These are phyloP conservation scores for Colletotrichum abscissum DNA, from an alignment of 2,329 filamentous ascomycete genomes.

Conservation along the genomic window DNA sequence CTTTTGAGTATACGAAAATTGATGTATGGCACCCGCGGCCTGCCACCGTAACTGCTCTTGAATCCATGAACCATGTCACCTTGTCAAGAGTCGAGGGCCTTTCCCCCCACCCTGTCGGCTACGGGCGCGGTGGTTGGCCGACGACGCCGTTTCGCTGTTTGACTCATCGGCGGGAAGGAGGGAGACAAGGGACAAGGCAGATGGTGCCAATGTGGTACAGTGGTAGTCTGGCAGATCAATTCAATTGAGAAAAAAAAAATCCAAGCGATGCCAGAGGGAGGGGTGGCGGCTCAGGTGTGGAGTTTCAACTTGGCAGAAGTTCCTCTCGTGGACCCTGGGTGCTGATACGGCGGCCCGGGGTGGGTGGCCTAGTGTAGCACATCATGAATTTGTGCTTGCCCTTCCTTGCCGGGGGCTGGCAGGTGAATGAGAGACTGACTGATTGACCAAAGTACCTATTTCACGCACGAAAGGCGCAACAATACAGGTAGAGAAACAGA, in stretches of 20 bases:
- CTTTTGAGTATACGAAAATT: not conserved
- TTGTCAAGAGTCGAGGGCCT: not conserved
- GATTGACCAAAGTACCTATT: not conserved
- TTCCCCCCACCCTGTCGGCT: not conserved
- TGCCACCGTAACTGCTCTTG: not conserved
- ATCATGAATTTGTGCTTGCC: not conserved
- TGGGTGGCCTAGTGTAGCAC: not conserved
- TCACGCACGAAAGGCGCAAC: not conserved
- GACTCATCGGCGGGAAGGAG: constrained; percentile 23
- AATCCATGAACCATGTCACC: not conserved
- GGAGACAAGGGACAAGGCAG: not conserved
- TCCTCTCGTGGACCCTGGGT: constrained; percentile 26
- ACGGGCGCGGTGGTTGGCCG: constrained; percentile 12
- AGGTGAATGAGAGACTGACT: not conserved
- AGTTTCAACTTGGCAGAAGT: constrained; percentile 33
- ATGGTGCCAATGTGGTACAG: not conserved
- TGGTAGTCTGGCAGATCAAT: not conserved
- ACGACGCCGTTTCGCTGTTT: constrained; percentile 10
- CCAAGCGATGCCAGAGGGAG: not conserved
- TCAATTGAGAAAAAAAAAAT: not conserved
- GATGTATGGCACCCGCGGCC: not conserved
- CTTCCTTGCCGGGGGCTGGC: not conserved
- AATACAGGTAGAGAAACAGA: not conserved
- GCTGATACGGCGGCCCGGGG: not conserved
- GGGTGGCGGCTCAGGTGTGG: constrained; percentile 21